Conservation (phyloP, 805 yeast species). For the Saccharomycopsis olivae region DNA sequence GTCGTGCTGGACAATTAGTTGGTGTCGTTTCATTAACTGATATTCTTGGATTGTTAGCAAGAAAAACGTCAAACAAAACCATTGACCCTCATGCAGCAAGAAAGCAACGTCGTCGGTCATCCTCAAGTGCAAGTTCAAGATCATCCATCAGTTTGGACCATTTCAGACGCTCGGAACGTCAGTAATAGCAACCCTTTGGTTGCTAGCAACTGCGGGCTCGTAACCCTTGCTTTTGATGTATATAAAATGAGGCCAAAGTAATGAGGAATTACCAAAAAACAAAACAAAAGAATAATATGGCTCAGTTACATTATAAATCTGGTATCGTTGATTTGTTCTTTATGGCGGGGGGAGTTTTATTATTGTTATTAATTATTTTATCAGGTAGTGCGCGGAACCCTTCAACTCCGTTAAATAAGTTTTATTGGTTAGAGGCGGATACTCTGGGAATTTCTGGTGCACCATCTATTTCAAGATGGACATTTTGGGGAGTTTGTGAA, state of each 20-base stretch:
- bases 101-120: conserved; percentile 14
- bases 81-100: conserved; percentile 78
- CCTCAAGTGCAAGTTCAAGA: conserved; percentile 13
- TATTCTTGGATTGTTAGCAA: conserved; percentile 71
- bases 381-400: conserved; percentile 47
- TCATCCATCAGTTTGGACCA: conserved; percentile 12
- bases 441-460: conserved; percentile 42
- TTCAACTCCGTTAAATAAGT: conserved; percentile 45
- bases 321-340: conserved; percentile 12
- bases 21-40: conserved; percentile 94
- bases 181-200: no score
- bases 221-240: no score
- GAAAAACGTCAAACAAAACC: conserved; percentile 30
- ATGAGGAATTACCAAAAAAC: no score
- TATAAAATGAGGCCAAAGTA: no score
- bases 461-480: conserved; percentile 57
- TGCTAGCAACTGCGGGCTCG: no score
- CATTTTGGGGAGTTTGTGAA: conserved; percentile 58
- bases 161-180: no score
- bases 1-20: conserved; percentile 68
- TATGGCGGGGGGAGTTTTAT: conserved; percentile 25
- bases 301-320: conserved; percentile 7
- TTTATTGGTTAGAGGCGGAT: conserved; percentile 74
- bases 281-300: no score
- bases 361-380: conserved; percentile 47